phyloP scores from a whole-genome alignment of 345 rosid genomes.

The Pseudoturritis turrita region DNA sequence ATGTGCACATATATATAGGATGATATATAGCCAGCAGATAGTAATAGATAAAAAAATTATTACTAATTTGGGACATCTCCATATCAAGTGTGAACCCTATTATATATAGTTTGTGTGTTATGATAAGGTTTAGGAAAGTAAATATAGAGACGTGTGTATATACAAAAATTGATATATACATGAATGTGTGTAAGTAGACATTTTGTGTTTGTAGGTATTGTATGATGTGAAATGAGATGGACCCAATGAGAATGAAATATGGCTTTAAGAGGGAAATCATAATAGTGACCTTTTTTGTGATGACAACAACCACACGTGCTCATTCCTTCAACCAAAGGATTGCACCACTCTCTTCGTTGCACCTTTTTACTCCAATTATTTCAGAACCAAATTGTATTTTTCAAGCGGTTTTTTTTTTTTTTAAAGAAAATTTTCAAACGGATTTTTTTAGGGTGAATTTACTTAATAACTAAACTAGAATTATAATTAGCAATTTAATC shows the following conservation, averaged over 20 bases:
- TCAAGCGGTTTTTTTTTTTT: neutral
- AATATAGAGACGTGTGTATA: neutral
- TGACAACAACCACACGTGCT: constrained; percentile 34
- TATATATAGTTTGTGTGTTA: constrained; percentile 2
- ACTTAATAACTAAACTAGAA: too few relatives aligned
- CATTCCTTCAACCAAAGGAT: constrained; percentile 22
- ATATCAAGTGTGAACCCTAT: constrained; percentile 20
- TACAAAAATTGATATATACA: constrained; percentile 11
- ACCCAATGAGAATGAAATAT: constrained; percentile 21
- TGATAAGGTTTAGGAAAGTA: constrained; percentile 7
- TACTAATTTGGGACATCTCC: constrained; percentile 9
- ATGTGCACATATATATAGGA: neutral
- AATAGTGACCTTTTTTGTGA: constrained; percentile 22
- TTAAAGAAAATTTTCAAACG: neutral
- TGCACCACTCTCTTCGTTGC: constrained; percentile 18
- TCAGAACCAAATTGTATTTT: neutral
- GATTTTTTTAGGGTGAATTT: too few relatives aligned
- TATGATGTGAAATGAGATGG: constrained; percentile 27
- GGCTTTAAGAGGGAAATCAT: constrained; percentile 23
- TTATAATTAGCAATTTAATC: too few relatives aligned
- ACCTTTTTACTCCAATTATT: constrained; percentile 17
- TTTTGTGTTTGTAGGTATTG: constrained; percentile 22
- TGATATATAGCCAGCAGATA: neutral
- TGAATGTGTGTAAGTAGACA: constrained; percentile 24
- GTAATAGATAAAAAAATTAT: neutral